Base-by-base conservation (phyloP, 2,329 filamentous ascomycete genomes). In the Zopfia rhizophila region DNA sequence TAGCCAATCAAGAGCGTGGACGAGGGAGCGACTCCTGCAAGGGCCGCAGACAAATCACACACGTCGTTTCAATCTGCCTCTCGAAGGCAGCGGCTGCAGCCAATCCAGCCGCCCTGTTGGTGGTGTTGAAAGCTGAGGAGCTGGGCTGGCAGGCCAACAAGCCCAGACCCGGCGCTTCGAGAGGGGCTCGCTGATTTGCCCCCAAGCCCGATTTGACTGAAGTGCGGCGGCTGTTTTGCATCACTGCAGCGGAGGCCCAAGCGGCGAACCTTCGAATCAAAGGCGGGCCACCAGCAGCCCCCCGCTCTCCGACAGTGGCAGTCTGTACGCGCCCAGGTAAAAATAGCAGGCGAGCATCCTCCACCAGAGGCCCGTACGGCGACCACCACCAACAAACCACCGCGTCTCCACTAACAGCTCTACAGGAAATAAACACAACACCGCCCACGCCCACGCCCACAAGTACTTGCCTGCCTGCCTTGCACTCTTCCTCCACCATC, bases 1-100 rank as follows among this genome's bases (percentile, higher is more conserved):
- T 46, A 38, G 44, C 68, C 57, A 69, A 68, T 69, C 66, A 66
- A 37, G 41, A 41, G 43, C 33, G 29, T 43, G 43, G 27, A 31
- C 37, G 46, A 44, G 40, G 48, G 46, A 48, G 35, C 37, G 32
- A 29, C 47, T 53, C 25, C 64, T 71, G 68, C 68, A 71, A 64
- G 68, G 63, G 56, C 62, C 33, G 50, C 60, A 65, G 51, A 47
- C 62, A 56, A 63, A 68, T 69, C 66, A 69, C 68, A 69, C 64
- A 44, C 48, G 48, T 54, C 56, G 65, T 66, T 69, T 68, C 64
- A 63, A 35, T 22, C 51, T 57, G 42, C 25, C 37, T 50, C 19
- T n/a, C n/a, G n/a, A n/a, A n/a, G n/a, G n/a, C n/a, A n/a, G n/a
- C n/a, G n/a, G n/a, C n/a, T n/a, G 58, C 53, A 60, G 52, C 60